These are phyloP conservation scores for Zygoascus ofunaensis DNA, from an alignment of 805 yeast species.

Conservation along the genomic window DNA sequence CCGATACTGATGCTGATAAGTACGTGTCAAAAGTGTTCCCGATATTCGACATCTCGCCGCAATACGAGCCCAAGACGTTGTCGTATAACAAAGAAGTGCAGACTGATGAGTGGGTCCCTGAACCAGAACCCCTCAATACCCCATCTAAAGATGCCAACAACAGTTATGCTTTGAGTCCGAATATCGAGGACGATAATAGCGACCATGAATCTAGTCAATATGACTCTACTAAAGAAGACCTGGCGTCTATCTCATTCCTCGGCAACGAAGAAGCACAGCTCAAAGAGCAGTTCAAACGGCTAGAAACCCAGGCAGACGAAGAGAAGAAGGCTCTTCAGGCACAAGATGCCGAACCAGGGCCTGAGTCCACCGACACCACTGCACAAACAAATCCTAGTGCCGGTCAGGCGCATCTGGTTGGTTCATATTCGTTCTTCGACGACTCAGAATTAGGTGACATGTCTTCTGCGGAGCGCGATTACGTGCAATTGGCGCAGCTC, in stretches of 20 bases:
- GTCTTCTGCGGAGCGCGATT: not conserved
- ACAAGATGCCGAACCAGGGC: conserved; percentile 24
- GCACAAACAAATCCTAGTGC: conserved; percentile 4
- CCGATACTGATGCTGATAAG: too few relatives aligned
- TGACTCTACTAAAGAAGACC: not conserved
- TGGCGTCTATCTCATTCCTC: not conserved
- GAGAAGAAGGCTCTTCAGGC: not conserved
- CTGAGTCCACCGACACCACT: conserved; percentile 20
- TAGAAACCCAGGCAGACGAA: conserved; percentile 5
- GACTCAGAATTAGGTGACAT: conserved; percentile 1
- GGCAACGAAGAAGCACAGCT: conserved; percentile 2
- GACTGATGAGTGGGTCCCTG: conserved; percentile 16
- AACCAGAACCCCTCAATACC: too few relatives aligned
- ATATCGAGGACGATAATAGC: not conserved
- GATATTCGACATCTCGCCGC: conserved; percentile 8
- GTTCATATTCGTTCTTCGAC: conserved; percentile 2
- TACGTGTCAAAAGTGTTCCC: conserved; percentile 4
- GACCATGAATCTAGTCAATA: not conserved
- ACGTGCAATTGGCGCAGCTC: conserved; percentile 16
- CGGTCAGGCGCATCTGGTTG: conserved; percentile 5
- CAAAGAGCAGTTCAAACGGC: conserved; percentile 2
- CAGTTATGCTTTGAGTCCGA: too few relatives aligned
- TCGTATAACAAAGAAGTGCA: conserved; percentile 26
- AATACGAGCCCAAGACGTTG: conserved; percentile 5
- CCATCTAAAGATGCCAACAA: too few relatives aligned